Evolutionary conservation across 805 yeast species (phyloP), one percentile per base, ranked within the genome.

Genomic region (Pichia deserticola): DNA sequence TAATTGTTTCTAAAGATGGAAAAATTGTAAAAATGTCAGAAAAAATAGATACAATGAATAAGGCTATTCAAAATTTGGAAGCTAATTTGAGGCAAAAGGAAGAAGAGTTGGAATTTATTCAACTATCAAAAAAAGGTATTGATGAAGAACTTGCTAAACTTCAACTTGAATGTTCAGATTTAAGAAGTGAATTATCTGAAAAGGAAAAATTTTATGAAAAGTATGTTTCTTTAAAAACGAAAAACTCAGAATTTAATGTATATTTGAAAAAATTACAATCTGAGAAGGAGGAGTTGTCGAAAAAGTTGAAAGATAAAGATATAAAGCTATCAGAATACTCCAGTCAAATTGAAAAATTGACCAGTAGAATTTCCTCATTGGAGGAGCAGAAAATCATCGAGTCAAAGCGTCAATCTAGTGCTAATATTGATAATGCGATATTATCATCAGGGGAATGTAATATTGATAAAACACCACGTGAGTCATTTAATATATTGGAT

Each of bases 101-200:
- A 7, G 27, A 27, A 11, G 43, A 45, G 39, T 35, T 34, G 6
- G 38, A 30, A n/a, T 15, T 32, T 28, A 27, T 40, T n/a, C 5
- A 5, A 9, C 41, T 20, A 6, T 44, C 33, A 15, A 43, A 36
- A 7, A 44, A 44, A 29, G 11, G 11, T 13, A 20, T 38, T 28
- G 51, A 48, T 6, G 51, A 43, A n/a, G 48, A 48, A 10, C 33
- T 48, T 3, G 48, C 51, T 11, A 48, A 32, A 12, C 30, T 48
- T 12, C 47, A 48, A 27, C 33, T 48, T 40, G 15, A 32, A 25
- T 44, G 45, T 30, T 44, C 51, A 30, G 51, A 48, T 35, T 32
- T 48, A 8, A 28, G 40, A 30, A 35, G 48, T 32, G 51, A 49
- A 33, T 36, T 34, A 29, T 29, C 35, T 8, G 51, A 40, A 8